Evolutionary conservation across 768 basidiomycete genomes (phyloP), one percentile per base, ranked within the genome.

Genomic region (Leccinellum luteum): DNA sequence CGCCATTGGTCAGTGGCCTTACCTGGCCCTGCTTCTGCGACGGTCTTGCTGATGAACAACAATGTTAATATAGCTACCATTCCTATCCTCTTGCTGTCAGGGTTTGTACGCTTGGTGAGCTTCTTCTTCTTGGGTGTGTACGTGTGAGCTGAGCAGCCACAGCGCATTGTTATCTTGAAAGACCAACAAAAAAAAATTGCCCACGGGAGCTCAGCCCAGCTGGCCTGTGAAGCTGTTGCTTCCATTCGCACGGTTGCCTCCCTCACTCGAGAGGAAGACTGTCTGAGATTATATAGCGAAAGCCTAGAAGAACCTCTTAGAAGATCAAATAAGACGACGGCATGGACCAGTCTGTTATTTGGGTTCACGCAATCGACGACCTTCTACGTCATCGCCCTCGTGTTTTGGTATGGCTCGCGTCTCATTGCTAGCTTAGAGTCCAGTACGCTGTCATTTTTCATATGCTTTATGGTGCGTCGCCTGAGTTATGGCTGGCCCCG

Each of bases 231-330:
- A 71, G 92, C 92, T 35, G 92, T 93, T 30, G 87, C 82, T 7
- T 81, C 95, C 13, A 95, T 98, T 64, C 83, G 91, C 35, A 97
- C 95, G 2, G 94, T 98, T 31, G 93, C 94, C 9, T 80, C 87
- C 1, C 78, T 98, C 43, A 96, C 93, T 0, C 79, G 94, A 23
- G 95, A 98, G 69, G 81, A 86, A 23, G 91, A 94, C 59, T 92
- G 90, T 66, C 76, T 81, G 51, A 66, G 75, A n/a, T 67, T 83
- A 9, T 92, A 92, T 73, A 84, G 84, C 64, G 52, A 79, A 54
- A 87, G 85, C 64, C 77, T 97, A 51, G 88, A 92, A 54, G 82
- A 61, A 27, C 93, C 94, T 7, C 77, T 94, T 48, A 73, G 69
- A 34, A 72, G 78, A 44, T 89, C 90, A 7, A 89, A 88, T 72